Base-by-base conservation (phyloP, 1,284 basidiomycete species). In the Heliocybe sulcata region DNA sequence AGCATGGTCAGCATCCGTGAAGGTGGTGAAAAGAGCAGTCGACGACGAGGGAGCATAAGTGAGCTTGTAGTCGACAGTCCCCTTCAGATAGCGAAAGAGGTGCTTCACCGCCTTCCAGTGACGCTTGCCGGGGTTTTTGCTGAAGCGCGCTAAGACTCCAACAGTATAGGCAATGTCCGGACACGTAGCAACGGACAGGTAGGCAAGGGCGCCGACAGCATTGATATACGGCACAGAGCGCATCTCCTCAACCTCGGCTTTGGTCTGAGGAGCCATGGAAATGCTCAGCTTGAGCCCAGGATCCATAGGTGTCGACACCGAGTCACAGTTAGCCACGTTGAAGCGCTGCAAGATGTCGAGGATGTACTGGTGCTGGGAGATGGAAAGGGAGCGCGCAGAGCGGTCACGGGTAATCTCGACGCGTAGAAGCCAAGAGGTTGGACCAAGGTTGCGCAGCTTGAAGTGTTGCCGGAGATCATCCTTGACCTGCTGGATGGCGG, bases 101-200 rank as follows among this genome's bases (percentile, higher is more conserved):
- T 58, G 61, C 52, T 67, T 60, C 22, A 65, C 53, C 2, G 62
- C 60, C 12, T 58, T 58, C 58, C 60, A 63, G 49, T 68, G 65
- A 1, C 47, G 52, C 4, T 33, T 42, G 4, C 60, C 61, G n/a
- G 64, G 64, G 51, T 61, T 14, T 64, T 45, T n/a, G 3, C 45
- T 59, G 58, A 67, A 70, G 2, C 58, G 60, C 2, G 59, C 60
- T 6, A 69, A 54, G 8, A 54, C 22, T n/a, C 55, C 57, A 3
- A 66, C 61, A 3, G 65, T 57, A 56, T 60, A 67, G 2, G 62
- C 48, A 22, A 68, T 64, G 59, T 70, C 64, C 12, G 66, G 68
- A 16, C 60, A 20, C 3, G 66, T 66, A 25, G 60, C 60, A 20
- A 56, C 49, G 14, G 62, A 56, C 19, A 66, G 57, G 56, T 66